phyloP scores from a whole-genome alignment of 345 rosid genomes.

The Syzygium oleosum region DNA sequence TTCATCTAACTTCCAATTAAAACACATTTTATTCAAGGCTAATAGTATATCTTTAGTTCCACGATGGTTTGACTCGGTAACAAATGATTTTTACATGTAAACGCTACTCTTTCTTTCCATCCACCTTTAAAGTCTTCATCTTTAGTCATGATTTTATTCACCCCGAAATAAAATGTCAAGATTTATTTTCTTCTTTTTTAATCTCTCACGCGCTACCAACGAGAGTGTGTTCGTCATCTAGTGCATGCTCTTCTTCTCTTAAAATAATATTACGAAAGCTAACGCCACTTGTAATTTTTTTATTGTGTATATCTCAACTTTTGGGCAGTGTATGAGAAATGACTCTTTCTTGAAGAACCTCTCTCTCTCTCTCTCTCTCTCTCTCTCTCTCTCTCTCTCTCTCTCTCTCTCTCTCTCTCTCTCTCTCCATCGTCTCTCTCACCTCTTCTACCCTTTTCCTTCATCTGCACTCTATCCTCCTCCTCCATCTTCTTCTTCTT shows the following conservation, averaged over 20 bases:
- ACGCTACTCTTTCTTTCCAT: not conserved
- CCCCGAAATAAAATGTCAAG: not conserved
- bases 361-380: not conserved
- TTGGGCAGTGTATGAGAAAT: not conserved
- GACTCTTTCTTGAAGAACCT: not conserved
- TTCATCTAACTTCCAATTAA: not conserved
- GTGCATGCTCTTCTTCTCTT: not conserved
- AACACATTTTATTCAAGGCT: not conserved
- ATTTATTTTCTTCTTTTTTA: not conserved
- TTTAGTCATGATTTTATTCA: not conserved
- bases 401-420: not conserved
- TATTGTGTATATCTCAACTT: not conserved
- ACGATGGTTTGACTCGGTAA: not conserved
- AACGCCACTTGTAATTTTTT: not conserved
- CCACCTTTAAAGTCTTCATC: not conserved
- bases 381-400: not conserved
- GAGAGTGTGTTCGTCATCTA: not conserved
- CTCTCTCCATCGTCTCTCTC: not conserved
- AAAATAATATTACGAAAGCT: not conserved
- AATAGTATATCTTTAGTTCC: not conserved
- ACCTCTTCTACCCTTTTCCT: not conserved
- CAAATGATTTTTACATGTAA: not conserved
- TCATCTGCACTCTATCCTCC: constrained; percentile 11
- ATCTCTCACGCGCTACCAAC: not conserved
- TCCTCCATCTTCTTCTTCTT: constrained; percentile 1